Evolutionary conservation across 1,284 basidiomycete genomes (phyloP), one percentile per base, ranked within the genome.

Genomic region (Puccinia brachypodii): DNA sequence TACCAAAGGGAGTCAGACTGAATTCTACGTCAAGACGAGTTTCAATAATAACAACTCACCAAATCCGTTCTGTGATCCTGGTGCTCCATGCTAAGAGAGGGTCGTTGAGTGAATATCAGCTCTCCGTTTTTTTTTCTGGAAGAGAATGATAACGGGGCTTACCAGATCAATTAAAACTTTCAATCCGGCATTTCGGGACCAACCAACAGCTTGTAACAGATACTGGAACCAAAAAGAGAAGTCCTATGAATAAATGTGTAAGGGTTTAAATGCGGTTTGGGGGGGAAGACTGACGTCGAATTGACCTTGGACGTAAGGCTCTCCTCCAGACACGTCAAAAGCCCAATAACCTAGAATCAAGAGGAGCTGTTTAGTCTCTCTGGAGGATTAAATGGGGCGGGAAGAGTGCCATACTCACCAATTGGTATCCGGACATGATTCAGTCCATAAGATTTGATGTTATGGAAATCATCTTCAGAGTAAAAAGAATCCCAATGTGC

Each of bases 351-450:
- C 76, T 79, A n/a, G 25, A 42, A 25, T 2, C 8, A 42, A 38
- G 19, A n/a, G 31, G 60, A 40, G 16, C 14, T 4, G 19, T 40
- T 33, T 22, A 71, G 38, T 40, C 6, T 58, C 44, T 2, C 8
- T 40, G 31, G n/a, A 1, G 6, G 7, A 11, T 38, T 76, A 16
- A 14, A 19, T 36, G n/a, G 1, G 19, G 9, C 22, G 47, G 9
- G 22, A n/a, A 6, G 44, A 66, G 16, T 50, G 13, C 13, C n/a
- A 86, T 14, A 71, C 68, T 92, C 94, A 31, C 93, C 93, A 83
- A 97, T 93, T 2, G 95, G 95, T 56, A 97, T 88, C 53, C 95
- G 91, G 82, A 95, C 92, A 86, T 94, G 93, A 86, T 94, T 94
- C 76, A 94, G 88, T 11, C 92, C 92, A 22, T 92, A 92, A 74